These are phyloP conservation scores for Pseudogymnoascus sp. DNA, from an alignment of 2,329 filamentous ascomycete genomes.

Conservation along the genomic window DNA sequence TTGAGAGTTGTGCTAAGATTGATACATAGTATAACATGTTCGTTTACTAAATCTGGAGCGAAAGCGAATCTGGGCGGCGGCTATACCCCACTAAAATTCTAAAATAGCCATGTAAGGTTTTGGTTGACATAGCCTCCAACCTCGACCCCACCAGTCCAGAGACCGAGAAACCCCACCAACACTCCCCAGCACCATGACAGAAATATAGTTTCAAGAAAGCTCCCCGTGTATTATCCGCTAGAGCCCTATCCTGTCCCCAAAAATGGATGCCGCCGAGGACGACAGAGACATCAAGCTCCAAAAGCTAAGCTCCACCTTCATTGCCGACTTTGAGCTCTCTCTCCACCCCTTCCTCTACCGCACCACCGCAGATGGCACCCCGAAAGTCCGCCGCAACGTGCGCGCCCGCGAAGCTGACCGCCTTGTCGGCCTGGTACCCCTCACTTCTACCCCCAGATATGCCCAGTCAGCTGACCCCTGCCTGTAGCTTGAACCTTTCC, in stretches of 20 bases:
- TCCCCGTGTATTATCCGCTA: neutral
- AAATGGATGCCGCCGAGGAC: slow-evolving; percentile 53
- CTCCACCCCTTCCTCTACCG: slow-evolving; percentile 46
- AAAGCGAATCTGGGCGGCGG: neutral
- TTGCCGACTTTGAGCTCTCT: slow-evolving; percentile 48
- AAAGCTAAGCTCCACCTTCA: slow-evolving; percentile 49
- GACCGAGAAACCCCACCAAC: neutral
- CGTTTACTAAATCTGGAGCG: neutral
- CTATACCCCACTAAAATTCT: neutral
- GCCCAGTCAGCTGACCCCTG: slow-evolving; percentile 13
- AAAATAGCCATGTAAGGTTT: slow-evolving; percentile 4
- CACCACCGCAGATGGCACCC: slow-evolving; percentile 36
- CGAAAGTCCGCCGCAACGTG: slow-evolving; percentile 40
- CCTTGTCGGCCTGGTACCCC: slow-evolving; percentile 38
- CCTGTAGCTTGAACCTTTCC: slow-evolving; percentile 67
- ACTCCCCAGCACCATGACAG: neutral
- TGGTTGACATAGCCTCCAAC: neutral
- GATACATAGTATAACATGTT: neutral
- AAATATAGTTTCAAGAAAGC: neutral
- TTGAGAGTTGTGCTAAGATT: neutral
- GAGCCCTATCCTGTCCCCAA: neutral
- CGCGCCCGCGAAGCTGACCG: slow-evolving; percentile 41
- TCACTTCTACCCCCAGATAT: slow-evolving; percentile 11
- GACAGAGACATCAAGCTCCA: slow-evolving; percentile 56
- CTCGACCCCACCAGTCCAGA: neutral